Conservation (phyloP, 192 early-diverging fungal genomes). For the Linnemannia zychae region DNA sequence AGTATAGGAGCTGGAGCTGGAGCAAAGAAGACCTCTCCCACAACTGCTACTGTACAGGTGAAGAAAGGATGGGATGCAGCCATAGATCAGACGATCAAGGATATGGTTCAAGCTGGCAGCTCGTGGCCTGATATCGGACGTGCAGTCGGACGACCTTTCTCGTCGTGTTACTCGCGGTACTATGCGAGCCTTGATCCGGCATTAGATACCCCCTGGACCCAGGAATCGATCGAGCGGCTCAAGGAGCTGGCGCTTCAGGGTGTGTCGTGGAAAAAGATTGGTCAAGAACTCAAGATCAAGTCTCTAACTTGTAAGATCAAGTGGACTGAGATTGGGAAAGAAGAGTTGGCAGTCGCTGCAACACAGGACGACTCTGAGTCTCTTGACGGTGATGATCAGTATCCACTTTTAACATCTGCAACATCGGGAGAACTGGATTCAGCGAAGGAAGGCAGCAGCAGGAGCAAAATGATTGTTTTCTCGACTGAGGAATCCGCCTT, state of each 20-base stretch:
- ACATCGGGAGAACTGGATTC: background rate
- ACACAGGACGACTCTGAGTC: background rate
- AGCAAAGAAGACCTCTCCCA: background rate
- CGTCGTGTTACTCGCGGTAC: constrained; percentile 42
- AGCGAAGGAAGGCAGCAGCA: background rate
- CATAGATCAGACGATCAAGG: constrained; percentile 22
- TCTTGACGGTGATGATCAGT: background rate
- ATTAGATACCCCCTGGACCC: constrained; percentile 17
- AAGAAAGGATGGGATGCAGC: constrained; percentile 9
- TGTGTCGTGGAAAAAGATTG: constrained; percentile 25
- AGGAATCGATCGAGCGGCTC: constrained; percentile 1
- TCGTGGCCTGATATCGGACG: constrained; percentile 27
- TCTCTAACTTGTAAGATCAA: constrained; percentile 20
- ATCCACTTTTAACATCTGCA: background rate
- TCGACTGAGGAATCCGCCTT: constrained; percentile 20
- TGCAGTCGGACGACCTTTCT: constrained; percentile 27
- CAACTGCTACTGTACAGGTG: background rate
- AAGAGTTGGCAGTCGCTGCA: background rate
- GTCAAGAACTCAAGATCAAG: constrained; percentile 25
- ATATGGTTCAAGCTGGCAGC: constrained; percentile 8
- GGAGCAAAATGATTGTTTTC: constrained; percentile 20
- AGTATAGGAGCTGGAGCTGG: background rate
- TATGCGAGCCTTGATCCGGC: constrained; percentile 25
- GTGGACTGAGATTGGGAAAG: constrained; percentile 10
- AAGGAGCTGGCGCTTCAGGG: constrained; percentile 22